phyloP scores from a whole-genome alignment of 371 early-diverging fungal genomes.

The Chytridium lagenaria region DNA sequence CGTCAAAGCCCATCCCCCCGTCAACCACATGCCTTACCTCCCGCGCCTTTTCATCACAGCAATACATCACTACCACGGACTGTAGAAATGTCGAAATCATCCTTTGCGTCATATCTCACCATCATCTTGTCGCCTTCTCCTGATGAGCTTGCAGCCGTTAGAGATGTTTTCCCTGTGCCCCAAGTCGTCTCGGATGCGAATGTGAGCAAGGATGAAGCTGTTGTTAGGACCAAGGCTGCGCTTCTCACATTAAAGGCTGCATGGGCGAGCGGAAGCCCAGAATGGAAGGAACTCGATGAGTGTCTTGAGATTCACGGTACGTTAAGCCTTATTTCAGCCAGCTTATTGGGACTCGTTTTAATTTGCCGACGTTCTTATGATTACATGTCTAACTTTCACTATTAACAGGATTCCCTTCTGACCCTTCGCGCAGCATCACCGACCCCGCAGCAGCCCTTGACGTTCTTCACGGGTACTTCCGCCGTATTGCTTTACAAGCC shows the following conservation, averaged over 20 bases:
- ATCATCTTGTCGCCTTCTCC: neutral
- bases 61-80: neutral
- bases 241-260: neutral
- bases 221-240: neutral
- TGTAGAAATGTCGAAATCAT: too few species aligned
- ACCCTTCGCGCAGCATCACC: neutral
- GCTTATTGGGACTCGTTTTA: neutral
- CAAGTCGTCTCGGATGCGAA: neutral
- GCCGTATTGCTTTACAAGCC: neutral
- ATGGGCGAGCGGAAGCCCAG: neutral
- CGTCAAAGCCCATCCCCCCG: neutral
- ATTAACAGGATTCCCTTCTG: neutral
- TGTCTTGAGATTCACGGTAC: neutral
- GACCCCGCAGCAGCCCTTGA: conserved; percentile 1
- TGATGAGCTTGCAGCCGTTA: conserved; percentile 7
- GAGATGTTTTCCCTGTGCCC: conserved; percentile 1
- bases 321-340: neutral
- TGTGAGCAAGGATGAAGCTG: neutral
- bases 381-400: neutral
- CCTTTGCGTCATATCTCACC: neutral
- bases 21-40: neutral
- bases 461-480: neutral
- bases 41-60: neutral
- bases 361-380: neutral
- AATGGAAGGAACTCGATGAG: conserved; percentile 6